A percentile compares a stretch with the other conserved stretches of the same genome.
These are phyloP conservation scores for Tuctoria greenei DNA, from an alignment of 176 grass and related monocot genomes.

Conservation along the genomic window DNA sequence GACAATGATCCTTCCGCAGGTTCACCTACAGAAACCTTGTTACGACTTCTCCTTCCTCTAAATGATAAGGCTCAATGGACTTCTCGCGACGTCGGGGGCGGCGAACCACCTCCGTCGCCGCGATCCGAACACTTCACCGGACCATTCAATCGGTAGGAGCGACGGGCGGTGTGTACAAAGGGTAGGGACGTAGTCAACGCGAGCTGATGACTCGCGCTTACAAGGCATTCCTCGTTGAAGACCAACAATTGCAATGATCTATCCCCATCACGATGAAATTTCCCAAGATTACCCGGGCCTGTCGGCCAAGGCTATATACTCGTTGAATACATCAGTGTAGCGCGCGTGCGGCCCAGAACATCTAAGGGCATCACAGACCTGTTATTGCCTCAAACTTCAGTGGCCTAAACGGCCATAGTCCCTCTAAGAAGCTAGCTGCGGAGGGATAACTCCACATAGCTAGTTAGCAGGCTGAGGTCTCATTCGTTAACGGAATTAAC, in stretches of 20 bases:
- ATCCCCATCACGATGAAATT: constrained; percentile 68
- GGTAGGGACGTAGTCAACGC: too few relatives aligned
- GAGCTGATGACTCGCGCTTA: constrained; percentile 33
- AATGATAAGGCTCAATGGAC: constrained; percentile 49
- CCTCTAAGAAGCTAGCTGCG: constrained; percentile 87
- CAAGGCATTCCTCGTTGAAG: constrained; percentile 56
- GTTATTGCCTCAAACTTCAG: constrained; percentile 87
- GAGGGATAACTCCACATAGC: constrained; percentile 57
- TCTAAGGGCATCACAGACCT: constrained; percentile 92
- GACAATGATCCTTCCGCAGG: too few relatives aligned
- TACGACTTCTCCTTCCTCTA: constrained; percentile 67
- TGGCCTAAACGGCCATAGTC: constrained; percentile 79
- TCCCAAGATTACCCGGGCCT: constrained; percentile 69
- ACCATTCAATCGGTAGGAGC: too few relatives aligned
- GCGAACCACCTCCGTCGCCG: too few relatives aligned
- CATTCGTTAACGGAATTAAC: constrained; percentile 72
- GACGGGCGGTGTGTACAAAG: too few relatives aligned
- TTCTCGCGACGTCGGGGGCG: too few relatives aligned
- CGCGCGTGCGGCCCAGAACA: constrained; percentile 68
- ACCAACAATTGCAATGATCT: constrained; percentile 70
- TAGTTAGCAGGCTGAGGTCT: constrained; percentile 75
- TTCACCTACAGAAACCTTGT: constrained; percentile 45
- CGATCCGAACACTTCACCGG: too few relatives aligned
- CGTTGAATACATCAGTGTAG: constrained; percentile 87
- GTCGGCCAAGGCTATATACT: constrained; percentile 83